A percentile compares a stretch with the other conserved stretches of the same genome.
These are phyloP conservation scores for Coniochaeta pulveracea DNA, from an alignment of 2,329 filamentous ascomycete genomes.

Conservation along the genomic window DNA sequence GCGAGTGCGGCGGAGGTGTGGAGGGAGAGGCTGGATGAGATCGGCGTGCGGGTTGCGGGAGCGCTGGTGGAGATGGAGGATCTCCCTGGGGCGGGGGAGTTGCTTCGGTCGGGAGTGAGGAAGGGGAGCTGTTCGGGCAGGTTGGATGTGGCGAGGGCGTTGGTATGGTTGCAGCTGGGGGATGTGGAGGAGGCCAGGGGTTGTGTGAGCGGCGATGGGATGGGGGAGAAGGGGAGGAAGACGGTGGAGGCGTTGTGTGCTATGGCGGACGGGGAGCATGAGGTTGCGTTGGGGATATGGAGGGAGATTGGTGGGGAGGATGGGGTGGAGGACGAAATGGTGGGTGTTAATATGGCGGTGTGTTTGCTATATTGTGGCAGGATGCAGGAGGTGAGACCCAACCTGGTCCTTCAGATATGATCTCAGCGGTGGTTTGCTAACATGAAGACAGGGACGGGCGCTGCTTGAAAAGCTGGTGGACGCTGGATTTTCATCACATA, in stretches of 20 bases:
- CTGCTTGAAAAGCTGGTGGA: slow-evolving; percentile 57
- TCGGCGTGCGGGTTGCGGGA: slow-evolving; percentile 57
- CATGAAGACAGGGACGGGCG: slow-evolving; percentile 40
- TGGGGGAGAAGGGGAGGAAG: slow-evolving; percentile 24
- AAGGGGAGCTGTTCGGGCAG: slow-evolving; percentile 22
- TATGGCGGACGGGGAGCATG: slow-evolving; percentile 69
- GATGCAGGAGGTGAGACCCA: slow-evolving; percentile 50
- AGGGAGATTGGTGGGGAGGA: slow-evolving; percentile 28
- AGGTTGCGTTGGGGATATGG: slow-evolving; percentile 53
- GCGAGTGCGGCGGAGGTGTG: slow-evolving; percentile 52
- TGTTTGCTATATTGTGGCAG: slow-evolving; percentile 72
- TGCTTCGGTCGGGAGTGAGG: slow-evolving; percentile 46
- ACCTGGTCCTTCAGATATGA: background rate
- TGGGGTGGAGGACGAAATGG: slow-evolving; percentile 47
- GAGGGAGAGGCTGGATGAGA: slow-evolving; percentile 60
- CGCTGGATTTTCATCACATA: slow-evolving; percentile 57
- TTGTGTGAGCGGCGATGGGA: slow-evolving; percentile 29
- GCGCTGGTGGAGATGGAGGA: slow-evolving; percentile 82
- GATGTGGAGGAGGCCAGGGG: slow-evolving; percentile 57
- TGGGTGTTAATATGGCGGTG: slow-evolving; percentile 73
- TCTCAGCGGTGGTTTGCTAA: slow-evolving; percentile 13
- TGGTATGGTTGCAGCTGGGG: slow-evolving; percentile 71
- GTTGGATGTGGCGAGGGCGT: slow-evolving; percentile 38
- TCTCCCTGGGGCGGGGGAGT: slow-evolving; percentile 63
- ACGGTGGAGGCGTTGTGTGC: slow-evolving; percentile 58